These are phyloP conservation scores for Iberis amara DNA, from an alignment of 441 rosid genomes.

Conservation along the genomic window DNA sequence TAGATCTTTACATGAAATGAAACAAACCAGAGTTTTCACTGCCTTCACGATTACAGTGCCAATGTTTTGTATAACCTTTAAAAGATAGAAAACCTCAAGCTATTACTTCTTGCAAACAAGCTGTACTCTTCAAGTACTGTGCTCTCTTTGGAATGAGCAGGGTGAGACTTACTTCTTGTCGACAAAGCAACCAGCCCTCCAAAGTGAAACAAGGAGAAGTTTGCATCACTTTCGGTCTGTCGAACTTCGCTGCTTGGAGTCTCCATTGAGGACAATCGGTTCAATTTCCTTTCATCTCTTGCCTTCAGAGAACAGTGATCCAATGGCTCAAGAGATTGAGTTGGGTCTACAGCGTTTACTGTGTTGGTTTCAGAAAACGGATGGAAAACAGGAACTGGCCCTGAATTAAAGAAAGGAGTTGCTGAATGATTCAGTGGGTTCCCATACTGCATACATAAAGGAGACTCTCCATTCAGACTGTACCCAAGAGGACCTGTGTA, in stretches of 20 bases:
- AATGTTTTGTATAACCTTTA: slow-evolving; percentile 23
- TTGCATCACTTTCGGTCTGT: slow-evolving; percentile 33
- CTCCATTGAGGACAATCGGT: not conserved
- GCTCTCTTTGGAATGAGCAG: slow-evolving; percentile 29
- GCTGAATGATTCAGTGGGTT: slow-evolving; percentile 45
- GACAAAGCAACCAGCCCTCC: slow-evolving; percentile 79
- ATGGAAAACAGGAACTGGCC: slow-evolving; percentile 53
- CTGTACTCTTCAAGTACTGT: slow-evolving; percentile 65
- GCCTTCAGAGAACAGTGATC: slow-evolving; percentile 25
- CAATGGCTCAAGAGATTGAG: slow-evolving; percentile 15
- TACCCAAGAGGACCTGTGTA: slow-evolving; percentile 54
- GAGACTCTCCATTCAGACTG: slow-evolving; percentile 35
- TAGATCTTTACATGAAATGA: too few species aligned
- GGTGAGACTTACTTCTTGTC: slow-evolving; percentile 40
- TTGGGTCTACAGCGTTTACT: slow-evolving; percentile 25
- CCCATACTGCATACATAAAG: slow-evolving; percentile 50
- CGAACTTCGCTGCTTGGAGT: slow-evolving; percentile 32
- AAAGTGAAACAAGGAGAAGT: slow-evolving; percentile 86
- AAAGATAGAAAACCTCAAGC: slow-evolving; percentile 66
- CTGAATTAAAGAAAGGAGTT: slow-evolving; percentile 40
- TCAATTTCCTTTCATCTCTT: too few species aligned
- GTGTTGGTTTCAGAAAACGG: slow-evolving; percentile 44
- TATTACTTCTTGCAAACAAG: slow-evolving; percentile 76
- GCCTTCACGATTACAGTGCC: too few species aligned
- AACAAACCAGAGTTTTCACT: not conserved